A percentile compares a stretch with the other conserved stretches of the same genome.
Evolutionary conservation across 768 basidiomycete species (phyloP).

Genomic region (Lentinula aciculospora): DNA sequence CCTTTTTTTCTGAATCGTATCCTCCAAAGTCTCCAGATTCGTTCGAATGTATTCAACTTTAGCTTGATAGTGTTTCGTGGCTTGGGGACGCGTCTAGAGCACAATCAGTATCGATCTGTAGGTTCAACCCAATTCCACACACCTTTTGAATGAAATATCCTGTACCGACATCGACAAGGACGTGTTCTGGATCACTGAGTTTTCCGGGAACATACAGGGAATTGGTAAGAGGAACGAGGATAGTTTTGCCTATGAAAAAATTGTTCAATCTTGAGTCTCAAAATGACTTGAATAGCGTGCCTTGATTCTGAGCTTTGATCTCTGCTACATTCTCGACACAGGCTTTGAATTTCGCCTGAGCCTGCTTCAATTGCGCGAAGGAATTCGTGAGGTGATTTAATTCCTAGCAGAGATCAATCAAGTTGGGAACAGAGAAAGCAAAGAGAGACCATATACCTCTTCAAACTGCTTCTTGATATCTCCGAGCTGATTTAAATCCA

Average conservation of each 20-base stretch:
- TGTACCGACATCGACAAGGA: constrained; percentile 93
- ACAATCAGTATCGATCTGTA: too few species aligned
- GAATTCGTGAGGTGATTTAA: constrained; percentile 87
- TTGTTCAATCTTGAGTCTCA: not conserved
- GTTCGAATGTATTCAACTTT: constrained; percentile 80
- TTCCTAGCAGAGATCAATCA: constrained; percentile 49
- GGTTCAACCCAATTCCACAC: constrained; percentile 8
- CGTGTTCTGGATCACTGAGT: constrained; percentile 74
- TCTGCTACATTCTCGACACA: constrained; percentile 80
- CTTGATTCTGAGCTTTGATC: constrained; percentile 64
- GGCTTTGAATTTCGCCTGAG: constrained; percentile 86
- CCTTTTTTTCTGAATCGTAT: constrained; percentile 86
- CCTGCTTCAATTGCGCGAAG: constrained; percentile 88
- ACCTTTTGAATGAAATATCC: constrained; percentile 98
- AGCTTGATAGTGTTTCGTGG: constrained; percentile 70
- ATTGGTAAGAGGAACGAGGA: constrained; percentile 89
- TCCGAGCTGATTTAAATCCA: constrained; percentile 80
- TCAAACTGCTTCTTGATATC: constrained; percentile 92
- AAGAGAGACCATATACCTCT: constrained; percentile 51
- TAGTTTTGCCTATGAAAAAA: constrained; percentile 60
- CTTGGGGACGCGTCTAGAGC: constrained; percentile 82
- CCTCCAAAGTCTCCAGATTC: constrained; percentile 84
- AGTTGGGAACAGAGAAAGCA: not conserved
- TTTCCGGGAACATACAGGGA: constrained; percentile 95
- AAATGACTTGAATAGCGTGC: constrained; percentile 23